Evolutionary conservation across 1,284 basidiomycete genomes (phyloP), one percentile per base, ranked within the genome.

Genomic region (Nidula niveotomentosa): DNA sequence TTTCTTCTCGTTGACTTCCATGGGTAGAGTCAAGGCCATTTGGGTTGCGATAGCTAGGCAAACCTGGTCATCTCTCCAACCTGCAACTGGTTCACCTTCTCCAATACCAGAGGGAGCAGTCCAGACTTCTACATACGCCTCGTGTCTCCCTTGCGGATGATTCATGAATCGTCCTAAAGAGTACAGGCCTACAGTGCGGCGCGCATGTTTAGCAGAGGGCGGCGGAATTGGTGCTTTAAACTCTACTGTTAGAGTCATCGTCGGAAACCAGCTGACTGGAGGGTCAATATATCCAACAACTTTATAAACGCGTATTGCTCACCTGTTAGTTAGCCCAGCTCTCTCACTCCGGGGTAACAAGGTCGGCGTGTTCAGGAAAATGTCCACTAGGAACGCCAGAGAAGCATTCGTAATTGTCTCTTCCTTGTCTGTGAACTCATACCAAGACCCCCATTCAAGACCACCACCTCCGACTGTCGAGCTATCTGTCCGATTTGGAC

Each of bases 41-140:
- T 88, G 84, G 5, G 78, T 83, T 8, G 82, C 77, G n/a, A 79
- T 73, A 10, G 79, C 84, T 36, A 88, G 69, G 61, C 86, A 88
- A 13, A 82, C 70, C 62, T 87, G 84, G 46, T 78, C 67, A 49
- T 84, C 81, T 56, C 81, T 74, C 86, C 85, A 88, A 12, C 75
- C 76, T 2, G 71, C 63, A 8, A 44, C 48, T 36, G 72, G 65
- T 8, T 65, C 49, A 1, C 78, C 80, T 54, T 77, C 76, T 3
- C 78, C 80, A 37, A 84, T 70, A 53, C 79, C 72, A 36, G 72
- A 70, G 1, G 85, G 86, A 5, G 85, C 81, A 8, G 83, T 81
- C 85, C 85, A 88, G 7, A 86, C 68, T 59, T 87, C 86, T 0
- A 79, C 75, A 56, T 79, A 79, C 1, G 68, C 62, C 53, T 87